Base-by-base conservation (phyloP, 768 basidiomycete species). In the Tricholoma saponaceum region DNA sequence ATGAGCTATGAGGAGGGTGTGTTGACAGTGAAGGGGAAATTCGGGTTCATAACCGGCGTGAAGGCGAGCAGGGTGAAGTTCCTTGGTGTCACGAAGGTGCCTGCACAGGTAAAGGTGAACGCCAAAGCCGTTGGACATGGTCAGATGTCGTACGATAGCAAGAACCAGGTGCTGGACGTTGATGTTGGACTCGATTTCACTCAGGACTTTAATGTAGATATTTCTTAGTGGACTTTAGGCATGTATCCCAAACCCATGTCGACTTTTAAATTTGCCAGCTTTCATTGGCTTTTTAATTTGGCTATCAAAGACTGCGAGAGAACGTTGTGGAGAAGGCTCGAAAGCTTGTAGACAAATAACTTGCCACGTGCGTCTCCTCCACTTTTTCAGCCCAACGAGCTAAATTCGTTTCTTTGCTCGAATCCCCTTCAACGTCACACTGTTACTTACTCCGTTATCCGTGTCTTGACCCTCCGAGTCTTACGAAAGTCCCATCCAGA, bases 91-190 rank as follows among this genome's bases (percentile, higher is more conserved):
- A 58, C 56, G 12, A 55, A 62, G 30, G 62, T 59, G 0, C 78
- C 78, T 0, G 60, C 32, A 32, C 54, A n/a, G 13, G 75, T 76
- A 6, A 51, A 51, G 41, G 60, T 75, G 13, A 66, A 76, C 57
- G 69, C 70, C 41, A 65, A 63, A 58, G 28, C 47, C 12, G 61
- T 74, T 20, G 55, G 58, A 4, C 43, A 49, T 7, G 58, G 59
- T 30, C 55, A 53, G 4, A 60, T 75, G 20, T 33, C 60, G 26
- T 81, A 76, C 60, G 73, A 85, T 63, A 56, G 57, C 33, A 53
- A 23, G 4, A 72, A 58, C 10, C 72, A 77, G 66, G 79, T 84
- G 33, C 54, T 85, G 59, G 74, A 76, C 41, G 77, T 84, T 7
- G 52, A 61, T 5, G 62, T 83, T 14, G 74, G 70, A 8, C 59